Conservation (phyloP, 177 flowering plant genomes). For the Vitis hybrid region DNA sequence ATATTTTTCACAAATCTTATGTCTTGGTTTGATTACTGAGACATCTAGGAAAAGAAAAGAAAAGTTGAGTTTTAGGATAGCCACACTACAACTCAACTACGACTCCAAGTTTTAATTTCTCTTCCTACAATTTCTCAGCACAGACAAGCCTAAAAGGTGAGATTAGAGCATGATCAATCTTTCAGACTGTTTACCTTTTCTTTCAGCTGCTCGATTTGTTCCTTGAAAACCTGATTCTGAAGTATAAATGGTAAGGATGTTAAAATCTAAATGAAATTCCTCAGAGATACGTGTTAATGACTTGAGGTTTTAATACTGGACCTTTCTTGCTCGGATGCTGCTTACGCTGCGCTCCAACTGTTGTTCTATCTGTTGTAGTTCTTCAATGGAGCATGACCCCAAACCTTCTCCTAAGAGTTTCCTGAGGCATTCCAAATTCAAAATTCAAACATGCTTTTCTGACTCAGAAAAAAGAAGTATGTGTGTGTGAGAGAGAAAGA, state of each 20-base stretch:
- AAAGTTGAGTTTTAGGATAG: too few species aligned
- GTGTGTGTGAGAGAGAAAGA: not conserved
- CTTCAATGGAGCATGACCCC: constrained; percentile 53
- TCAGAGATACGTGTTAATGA: not conserved
- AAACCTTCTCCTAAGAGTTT: constrained; percentile 75
- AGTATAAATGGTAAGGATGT: too few species aligned
- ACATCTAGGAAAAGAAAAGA: too few species aligned
- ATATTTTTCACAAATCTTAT: not conserved
- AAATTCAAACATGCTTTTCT: not conserved
- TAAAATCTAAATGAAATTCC: not conserved
- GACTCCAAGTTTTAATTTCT: not conserved
- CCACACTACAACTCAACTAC: not conserved
- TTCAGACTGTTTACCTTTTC: constrained; percentile 52
- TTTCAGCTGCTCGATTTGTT: constrained; percentile 59
- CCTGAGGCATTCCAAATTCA: constrained; percentile 30
- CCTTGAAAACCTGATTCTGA: constrained; percentile 61
- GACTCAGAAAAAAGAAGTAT: not conserved
- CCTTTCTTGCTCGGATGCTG: constrained; percentile 73
- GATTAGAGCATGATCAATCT: not conserved
- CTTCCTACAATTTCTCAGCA: not conserved
- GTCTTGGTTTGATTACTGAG: too few species aligned
- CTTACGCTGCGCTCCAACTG: constrained; percentile 64
- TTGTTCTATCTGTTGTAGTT: constrained; percentile 60
- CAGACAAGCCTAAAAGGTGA: not conserved
- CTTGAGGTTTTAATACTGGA: constrained; percentile 4